Percentiles rank a stretch among this genome's conserved stretches.
Evolutionary conservation across 2,329 filamentous ascomycete genomes (phyloP).

Genomic region (Paecilomyces variotii): DNA sequence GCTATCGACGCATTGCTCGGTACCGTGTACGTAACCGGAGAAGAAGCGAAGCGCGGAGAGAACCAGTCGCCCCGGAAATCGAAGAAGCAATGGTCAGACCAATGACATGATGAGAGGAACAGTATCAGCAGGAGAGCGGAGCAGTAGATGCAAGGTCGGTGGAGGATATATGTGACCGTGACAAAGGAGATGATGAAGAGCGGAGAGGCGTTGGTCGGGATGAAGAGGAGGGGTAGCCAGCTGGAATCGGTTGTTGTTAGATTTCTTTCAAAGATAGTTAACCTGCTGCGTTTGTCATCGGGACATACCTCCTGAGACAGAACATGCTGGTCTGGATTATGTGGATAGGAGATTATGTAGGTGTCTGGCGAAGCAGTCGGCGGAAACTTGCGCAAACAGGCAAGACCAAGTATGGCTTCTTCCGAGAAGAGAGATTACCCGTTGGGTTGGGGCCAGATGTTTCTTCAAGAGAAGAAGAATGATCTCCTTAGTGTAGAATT

Average conservation of each 20-base stretch:
- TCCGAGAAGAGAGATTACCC: background rate
- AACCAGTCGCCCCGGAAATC: constrained; percentile 93
- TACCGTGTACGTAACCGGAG: constrained; percentile 20
- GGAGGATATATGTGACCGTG: constrained; percentile 89
- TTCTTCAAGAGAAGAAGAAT: background rate
- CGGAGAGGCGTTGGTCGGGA: constrained; percentile 76
- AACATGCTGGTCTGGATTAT: constrained; percentile 45
- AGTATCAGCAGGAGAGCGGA: constrained; percentile 91
- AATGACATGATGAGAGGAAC: constrained; percentile 84
- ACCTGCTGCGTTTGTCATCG: background rate
- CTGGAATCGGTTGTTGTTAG: constrained; percentile 34
- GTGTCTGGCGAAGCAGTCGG: background rate
- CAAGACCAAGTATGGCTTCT: background rate
- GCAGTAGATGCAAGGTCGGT: constrained; percentile 96
- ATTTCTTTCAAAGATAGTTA: background rate
- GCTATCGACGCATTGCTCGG: constrained; percentile 17
- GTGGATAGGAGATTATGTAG: background rate
- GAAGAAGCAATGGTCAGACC: constrained; percentile 86
- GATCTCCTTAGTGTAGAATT: background rate
- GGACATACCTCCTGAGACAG: constrained; percentile 55
- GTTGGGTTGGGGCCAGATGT: background rate
- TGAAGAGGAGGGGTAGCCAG: constrained; percentile 82
- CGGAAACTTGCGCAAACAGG: background rate
- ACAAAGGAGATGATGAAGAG: constrained; percentile 84
- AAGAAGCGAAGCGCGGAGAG: constrained; percentile 56